phyloP scores from a whole-genome alignment of 495 filamentous ascomycete species.

The Acidomyces sp. region DNA sequence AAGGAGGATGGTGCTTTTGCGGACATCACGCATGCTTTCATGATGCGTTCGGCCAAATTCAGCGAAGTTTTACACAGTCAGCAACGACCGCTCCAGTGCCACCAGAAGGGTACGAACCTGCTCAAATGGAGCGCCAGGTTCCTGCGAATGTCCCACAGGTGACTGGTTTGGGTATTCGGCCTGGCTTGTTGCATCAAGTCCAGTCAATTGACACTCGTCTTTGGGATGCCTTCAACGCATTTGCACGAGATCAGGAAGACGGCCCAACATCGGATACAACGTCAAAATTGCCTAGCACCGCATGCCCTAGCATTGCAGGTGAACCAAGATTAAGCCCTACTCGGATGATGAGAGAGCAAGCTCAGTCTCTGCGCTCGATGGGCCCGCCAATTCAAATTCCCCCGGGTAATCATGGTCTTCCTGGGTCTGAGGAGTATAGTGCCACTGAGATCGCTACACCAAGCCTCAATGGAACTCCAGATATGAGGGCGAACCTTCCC shows the following conservation, averaged over 20 bases:
- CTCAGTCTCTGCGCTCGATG: slow-evolving; percentile 5
- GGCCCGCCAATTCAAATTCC: slow-evolving; percentile 14
- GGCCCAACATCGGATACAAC: slow-evolving; percentile 1
- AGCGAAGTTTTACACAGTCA: no score
- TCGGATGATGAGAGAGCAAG: neutral
- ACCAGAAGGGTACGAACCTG: neutral
- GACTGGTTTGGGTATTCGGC: slow-evolving; percentile 13
- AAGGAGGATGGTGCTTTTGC: slow-evolving; percentile 51
- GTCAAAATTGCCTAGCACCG: slow-evolving; percentile 15
- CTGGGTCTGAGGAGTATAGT: slow-evolving; percentile 22
- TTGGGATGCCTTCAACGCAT: slow-evolving; percentile 14
- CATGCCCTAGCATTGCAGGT: slow-evolving; percentile 7
- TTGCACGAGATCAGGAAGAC: slow-evolving; percentile 17
- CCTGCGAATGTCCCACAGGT: neutral
- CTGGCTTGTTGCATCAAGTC: neutral
- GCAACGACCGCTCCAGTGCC: neutral
- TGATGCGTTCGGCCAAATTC: slow-evolving; percentile 29
- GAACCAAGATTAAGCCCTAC: neutral
- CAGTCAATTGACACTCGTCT: slow-evolving; percentile 17
- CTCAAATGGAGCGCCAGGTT: neutral
- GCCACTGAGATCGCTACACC: slow-evolving; percentile 33
- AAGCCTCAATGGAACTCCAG: slow-evolving; percentile 28
- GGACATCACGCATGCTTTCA: slow-evolving; percentile 63
- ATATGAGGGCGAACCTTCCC: no score
- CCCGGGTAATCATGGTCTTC: neutral